These are phyloP conservation scores for Xylaria sp. DNA, from an alignment of 495 filamentous ascomycete species.

Conservation along the genomic window DNA sequence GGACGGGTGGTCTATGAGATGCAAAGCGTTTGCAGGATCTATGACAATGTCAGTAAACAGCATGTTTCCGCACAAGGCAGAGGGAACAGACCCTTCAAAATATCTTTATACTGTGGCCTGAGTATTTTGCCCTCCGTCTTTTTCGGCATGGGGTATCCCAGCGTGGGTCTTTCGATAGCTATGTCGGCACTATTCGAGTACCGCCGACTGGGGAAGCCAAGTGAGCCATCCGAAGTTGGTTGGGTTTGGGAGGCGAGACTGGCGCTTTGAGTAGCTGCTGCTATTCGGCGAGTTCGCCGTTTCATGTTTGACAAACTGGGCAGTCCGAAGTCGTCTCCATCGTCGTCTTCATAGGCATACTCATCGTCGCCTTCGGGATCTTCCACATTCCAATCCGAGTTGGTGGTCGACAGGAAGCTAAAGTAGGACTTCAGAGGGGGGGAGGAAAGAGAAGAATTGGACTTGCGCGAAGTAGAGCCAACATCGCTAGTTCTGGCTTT, in stretches of 20 bases:
- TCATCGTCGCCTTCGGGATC: slow-evolving; percentile 67
- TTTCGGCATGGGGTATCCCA: slow-evolving; percentile 84
- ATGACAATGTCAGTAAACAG: slow-evolving; percentile 32
- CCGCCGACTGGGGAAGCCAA: slow-evolving; percentile 46
- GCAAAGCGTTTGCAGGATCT: slow-evolving; percentile 95
- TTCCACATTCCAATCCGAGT: slow-evolving; percentile 76
- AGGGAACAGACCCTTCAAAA: slow-evolving; percentile 69
- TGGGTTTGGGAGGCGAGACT: slow-evolving; percentile 30
- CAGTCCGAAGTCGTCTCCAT: slow-evolving; percentile 93
- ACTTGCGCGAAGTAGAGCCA: slow-evolving; percentile 64
- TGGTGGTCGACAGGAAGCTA: slow-evolving; percentile 74
- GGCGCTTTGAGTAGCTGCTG: slow-evolving; percentile 49
- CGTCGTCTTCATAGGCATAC: slow-evolving; percentile 78
- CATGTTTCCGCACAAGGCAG: slow-evolving; percentile 6
- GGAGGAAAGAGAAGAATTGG: slow-evolving; percentile 59
- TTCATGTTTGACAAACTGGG: slow-evolving; percentile 90
- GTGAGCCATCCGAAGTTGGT: slow-evolving; percentile 44
- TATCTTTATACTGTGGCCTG: slow-evolving; percentile 96
- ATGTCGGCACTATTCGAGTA: slow-evolving; percentile 87
- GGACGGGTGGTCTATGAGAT: slow-evolving; percentile 88
- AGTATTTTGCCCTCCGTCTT: slow-evolving; percentile 93
- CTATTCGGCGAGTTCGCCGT: slow-evolving; percentile 65
- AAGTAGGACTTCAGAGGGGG: slow-evolving; percentile 76
- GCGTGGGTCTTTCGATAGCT: slow-evolving; percentile 85
- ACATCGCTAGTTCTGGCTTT: slow-evolving; percentile 48